Percentiles rank a stretch among this genome's conserved stretches.
Conservation (phyloP, 371 early-diverging fungal genomes). For the Phascolomyces articulosus region DNA sequence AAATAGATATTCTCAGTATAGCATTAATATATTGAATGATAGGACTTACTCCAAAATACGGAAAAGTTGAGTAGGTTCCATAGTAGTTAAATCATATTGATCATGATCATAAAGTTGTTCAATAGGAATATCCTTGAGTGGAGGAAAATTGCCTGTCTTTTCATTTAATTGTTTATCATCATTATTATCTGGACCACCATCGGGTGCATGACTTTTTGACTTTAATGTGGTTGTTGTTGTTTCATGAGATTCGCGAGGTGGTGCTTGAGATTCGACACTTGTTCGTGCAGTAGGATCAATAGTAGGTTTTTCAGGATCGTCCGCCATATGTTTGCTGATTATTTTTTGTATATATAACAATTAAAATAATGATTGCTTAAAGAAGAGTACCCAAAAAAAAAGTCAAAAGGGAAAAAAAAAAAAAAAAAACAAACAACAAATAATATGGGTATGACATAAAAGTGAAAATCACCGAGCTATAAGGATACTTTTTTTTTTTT, state of each 20-base stretch:
- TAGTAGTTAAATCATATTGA: conserved; percentile 76
- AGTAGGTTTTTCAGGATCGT: neutral
- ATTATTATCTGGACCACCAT: neutral
- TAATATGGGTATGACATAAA: too few relatives aligned
- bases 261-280: neutral
- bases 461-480: conserved; percentile 2
- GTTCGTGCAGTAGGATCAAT: neutral
- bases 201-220: neutral
- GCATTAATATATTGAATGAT: conserved; percentile 9
- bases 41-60: conserved; percentile 60
- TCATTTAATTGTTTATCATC: neutral
- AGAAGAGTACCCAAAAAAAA: neutral
- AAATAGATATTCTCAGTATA: too few relatives aligned
- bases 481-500: too few relatives aligned
- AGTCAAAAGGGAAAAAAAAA: too few relatives aligned
- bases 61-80: conserved; percentile 74
- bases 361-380: neutral
- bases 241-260: neutral
- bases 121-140: conserved; percentile 33
- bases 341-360: neutral
- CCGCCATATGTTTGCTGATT: neutral
- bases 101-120: conserved; percentile 80
- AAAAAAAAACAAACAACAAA: too few relatives aligned
- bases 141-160: conserved; percentile 5
- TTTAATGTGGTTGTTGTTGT: neutral